Conservation (phyloP, 495 filamentous ascomycete genomes). For the Trichoderma virens region DNA sequence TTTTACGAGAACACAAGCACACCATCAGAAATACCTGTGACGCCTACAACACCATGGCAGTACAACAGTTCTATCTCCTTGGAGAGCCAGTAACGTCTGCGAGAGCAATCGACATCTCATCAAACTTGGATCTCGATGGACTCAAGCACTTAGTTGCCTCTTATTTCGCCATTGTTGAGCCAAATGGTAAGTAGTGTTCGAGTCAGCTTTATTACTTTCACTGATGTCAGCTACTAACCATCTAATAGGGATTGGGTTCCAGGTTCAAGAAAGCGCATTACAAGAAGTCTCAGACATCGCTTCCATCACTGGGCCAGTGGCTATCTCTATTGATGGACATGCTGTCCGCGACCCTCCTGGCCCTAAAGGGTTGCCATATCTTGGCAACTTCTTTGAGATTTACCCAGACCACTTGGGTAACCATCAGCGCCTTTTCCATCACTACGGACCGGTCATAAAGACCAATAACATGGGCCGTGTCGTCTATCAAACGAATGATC, state of each 20-base stretch:
- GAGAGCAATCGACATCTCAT: background rate
- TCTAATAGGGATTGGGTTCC: background rate
- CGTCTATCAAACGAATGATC: constrained; percentile 44
- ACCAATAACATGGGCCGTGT: constrained; percentile 45
- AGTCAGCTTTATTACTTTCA: background rate
- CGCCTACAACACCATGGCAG: background rate
- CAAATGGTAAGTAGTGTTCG: background rate
- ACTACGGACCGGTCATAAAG: constrained; percentile 47
- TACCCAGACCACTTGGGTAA: constrained; percentile 54
- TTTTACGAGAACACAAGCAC: background rate
- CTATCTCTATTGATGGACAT: background rate
- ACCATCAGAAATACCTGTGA: background rate
- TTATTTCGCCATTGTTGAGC: background rate
- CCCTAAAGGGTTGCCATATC: constrained; percentile 38
- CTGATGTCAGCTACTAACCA: background rate
- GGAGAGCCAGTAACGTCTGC: background rate
- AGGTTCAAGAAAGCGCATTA: background rate
- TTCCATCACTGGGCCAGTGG: background rate
- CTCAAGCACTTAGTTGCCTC: background rate
- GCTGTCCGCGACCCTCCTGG: constrained; percentile 20
- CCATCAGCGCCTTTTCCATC: constrained; percentile 45
- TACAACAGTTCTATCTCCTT: background rate
- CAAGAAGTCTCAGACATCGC: background rate
- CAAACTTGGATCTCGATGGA: background rate
- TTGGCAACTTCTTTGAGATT: constrained; percentile 48